A percentile compares a stretch with the other conserved stretches of the same genome.
Conservation (phyloP, 495 filamentous ascomycete genomes). For the Pseudevernia furfuracea region DNA sequence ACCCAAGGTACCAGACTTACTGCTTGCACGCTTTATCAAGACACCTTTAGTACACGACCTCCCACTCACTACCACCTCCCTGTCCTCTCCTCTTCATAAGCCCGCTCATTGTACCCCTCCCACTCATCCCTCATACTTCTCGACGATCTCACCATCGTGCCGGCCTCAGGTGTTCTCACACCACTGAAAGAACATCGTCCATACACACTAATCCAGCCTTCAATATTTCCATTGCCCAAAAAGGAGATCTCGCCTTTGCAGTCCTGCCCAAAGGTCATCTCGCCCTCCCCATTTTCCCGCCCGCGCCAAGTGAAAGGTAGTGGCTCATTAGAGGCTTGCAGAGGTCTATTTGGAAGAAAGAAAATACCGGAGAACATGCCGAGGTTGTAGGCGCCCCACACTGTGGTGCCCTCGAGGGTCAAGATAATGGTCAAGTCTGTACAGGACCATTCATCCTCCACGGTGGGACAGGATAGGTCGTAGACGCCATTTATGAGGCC, state of each 20-base stretch:
- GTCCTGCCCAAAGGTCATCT: conserved; percentile 20
- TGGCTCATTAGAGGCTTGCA: neutral
- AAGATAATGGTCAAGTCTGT: conserved; percentile 18
- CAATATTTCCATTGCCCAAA: conserved; percentile 17
- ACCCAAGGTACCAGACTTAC: too few species aligned
- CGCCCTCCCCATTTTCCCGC: conserved; percentile 21
- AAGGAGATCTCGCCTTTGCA: conserved; percentile 14
- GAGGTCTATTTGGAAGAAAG: conserved; percentile 18
- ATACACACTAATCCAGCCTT: conserved; percentile 19
- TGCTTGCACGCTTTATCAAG: too few species aligned
- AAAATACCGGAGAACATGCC: conserved; percentile 26
- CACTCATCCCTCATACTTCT: conserved; percentile 21
- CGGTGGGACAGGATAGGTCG: conserved; percentile 27
- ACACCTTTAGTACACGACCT: neutral
- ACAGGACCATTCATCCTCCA: conserved; percentile 14
- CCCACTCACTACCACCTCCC: conserved; percentile 8
- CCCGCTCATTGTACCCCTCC: conserved; percentile 21
- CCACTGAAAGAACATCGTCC: conserved; percentile 18
- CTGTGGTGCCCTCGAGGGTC: conserved; percentile 19
- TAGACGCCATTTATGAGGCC: conserved; percentile 44
- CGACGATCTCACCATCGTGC: conserved; percentile 9
- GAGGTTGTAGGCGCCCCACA: conserved; percentile 29
- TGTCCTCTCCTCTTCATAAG: conserved; percentile 20
- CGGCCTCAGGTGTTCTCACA: neutral
- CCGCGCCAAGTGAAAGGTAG: conserved; percentile 22